Evolutionary conservation across 345 rosid species (phyloP).

Genomic region (Cardiospermum halicacabum): DNA sequence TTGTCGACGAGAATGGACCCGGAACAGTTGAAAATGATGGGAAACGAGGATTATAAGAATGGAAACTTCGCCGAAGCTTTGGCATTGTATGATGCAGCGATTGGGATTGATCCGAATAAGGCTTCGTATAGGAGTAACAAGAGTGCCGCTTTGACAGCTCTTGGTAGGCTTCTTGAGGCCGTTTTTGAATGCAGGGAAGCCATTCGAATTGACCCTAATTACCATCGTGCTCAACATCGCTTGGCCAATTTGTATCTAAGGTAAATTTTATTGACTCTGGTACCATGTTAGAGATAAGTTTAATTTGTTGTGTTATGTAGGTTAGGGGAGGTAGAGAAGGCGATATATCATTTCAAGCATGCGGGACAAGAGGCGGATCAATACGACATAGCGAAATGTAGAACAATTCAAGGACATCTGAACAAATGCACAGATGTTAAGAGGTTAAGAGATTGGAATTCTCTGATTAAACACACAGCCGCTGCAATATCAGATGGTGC

Average conservation of each 20-base stretch:
- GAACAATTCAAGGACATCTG: slow-evolving; percentile 47
- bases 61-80: slow-evolving; percentile 86
- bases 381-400: slow-evolving; percentile 66
- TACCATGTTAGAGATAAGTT: too few relatives aligned
- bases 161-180: slow-evolving; percentile 82
- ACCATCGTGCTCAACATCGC: slow-evolving; percentile 92
- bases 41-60: slow-evolving; percentile 93
- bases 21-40: slow-evolving; percentile 85
- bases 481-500: slow-evolving; percentile 64
- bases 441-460: slow-evolving; percentile 64
- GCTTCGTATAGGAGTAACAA: slow-evolving; percentile 92
- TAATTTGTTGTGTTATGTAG: slow-evolving; percentile 22
- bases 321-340: slow-evolving; percentile 87
- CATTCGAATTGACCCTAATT: slow-evolving; percentile 72
- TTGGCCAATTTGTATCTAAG: slow-evolving; percentile 77
- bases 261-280: too few relatives aligned
- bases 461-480: slow-evolving; percentile 46
- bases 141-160: slow-evolving; percentile 84
- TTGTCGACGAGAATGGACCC: slow-evolving; percentile 95
- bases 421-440: slow-evolving; percentile 69
- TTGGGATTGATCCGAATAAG: slow-evolving; percentile 75
- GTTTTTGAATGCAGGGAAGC: slow-evolving; percentile 94
- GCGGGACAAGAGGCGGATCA: slow-evolving; percentile 82
- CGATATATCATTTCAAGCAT: slow-evolving; percentile 76
- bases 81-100: slow-evolving; percentile 92